These are phyloP conservation scores for Dillenia suffruticosa DNA, from an alignment of 164 flowering plant species.

Conservation along the genomic window DNA sequence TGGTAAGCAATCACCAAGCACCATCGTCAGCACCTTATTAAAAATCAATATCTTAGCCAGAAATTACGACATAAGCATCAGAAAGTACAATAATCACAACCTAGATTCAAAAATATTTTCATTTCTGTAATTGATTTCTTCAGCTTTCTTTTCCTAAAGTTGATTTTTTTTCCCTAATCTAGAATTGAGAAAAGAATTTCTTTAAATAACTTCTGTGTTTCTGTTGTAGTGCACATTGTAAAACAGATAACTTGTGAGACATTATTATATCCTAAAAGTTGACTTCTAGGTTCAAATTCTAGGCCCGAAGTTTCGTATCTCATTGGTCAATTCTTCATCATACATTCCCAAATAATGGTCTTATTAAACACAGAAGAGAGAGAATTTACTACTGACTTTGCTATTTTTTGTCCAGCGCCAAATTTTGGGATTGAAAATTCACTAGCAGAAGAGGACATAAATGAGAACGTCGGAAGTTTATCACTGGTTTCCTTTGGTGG, in stretches of 20 bases:
- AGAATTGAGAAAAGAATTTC: too few species aligned
- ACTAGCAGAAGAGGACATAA: slow-evolving; percentile 8
- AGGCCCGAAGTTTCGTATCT: slow-evolving; percentile 7
- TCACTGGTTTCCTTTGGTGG: slow-evolving; percentile 22
- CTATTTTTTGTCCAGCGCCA: slow-evolving; percentile 14
- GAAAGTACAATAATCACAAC: background rate
- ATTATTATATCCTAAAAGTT: background rate
- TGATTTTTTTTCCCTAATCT: too few species aligned
- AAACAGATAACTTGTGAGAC: background rate
- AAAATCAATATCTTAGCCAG: background rate
- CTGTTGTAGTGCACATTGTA: too few species aligned
- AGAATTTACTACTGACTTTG: slow-evolving; percentile 5
- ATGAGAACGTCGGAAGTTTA: slow-evolving; percentile 15
- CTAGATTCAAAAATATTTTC: too few species aligned
- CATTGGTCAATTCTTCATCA: background rate
- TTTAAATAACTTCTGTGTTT: too few species aligned
- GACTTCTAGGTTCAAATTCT: slow-evolving; percentile 30
- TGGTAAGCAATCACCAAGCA: background rate
- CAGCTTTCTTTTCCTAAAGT: too few species aligned
- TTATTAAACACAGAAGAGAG: too few species aligned
- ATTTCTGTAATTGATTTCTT: too few species aligned
- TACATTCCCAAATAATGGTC: too few species aligned
- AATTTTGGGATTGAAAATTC: slow-evolving; percentile 11
- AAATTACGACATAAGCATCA: background rate
- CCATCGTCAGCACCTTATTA: background rate